These are phyloP conservation scores for Hydnum rufescens DNA, from an alignment of 768 basidiomycete genomes.

Conservation along the genomic window DNA sequence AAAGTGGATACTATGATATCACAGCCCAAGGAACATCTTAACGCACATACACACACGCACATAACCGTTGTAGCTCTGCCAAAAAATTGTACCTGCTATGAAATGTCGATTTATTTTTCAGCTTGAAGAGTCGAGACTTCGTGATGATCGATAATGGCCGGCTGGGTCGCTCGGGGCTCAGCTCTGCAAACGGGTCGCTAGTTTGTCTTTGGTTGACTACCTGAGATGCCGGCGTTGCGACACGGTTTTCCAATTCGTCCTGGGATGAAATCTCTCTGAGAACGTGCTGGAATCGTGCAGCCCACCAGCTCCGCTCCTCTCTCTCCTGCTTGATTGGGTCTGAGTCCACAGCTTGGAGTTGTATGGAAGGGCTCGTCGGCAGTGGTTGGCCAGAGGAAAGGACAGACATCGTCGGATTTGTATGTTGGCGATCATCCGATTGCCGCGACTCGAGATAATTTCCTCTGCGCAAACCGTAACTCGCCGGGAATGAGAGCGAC, in stretches of 20 bases:
- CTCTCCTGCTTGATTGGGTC: constrained; percentile 28
- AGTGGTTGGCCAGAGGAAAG: constrained; percentile 32
- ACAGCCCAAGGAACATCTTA: not conserved
- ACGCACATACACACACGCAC: not conserved
- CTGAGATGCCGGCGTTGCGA: not conserved
- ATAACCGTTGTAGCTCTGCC: not conserved
- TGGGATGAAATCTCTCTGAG: constrained; percentile 28
- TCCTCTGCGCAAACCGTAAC: not conserved
- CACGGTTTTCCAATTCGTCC: not conserved
- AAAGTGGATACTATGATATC: not conserved
- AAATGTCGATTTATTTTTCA: not conserved
- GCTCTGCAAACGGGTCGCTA: no score
- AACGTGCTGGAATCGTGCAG: constrained; percentile 41
- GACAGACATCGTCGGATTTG: constrained; percentile 21
- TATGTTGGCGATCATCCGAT: constrained; percentile 10
- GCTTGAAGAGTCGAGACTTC: not conserved
- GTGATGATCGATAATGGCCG: not conserved
- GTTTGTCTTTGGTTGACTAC: not conserved
- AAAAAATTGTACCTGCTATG: not conserved
- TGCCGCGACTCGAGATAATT: not conserved
- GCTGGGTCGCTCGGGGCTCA: no score
- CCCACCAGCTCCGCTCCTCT: constrained; percentile 62
- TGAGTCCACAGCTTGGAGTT: constrained; percentile 22
- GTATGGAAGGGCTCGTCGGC: constrained; percentile 55
- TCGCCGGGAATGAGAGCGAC: constrained; percentile 23